phyloP scores from a whole-genome alignment of 169 alveolate genomes.

The Babesia bigemina region DNA sequence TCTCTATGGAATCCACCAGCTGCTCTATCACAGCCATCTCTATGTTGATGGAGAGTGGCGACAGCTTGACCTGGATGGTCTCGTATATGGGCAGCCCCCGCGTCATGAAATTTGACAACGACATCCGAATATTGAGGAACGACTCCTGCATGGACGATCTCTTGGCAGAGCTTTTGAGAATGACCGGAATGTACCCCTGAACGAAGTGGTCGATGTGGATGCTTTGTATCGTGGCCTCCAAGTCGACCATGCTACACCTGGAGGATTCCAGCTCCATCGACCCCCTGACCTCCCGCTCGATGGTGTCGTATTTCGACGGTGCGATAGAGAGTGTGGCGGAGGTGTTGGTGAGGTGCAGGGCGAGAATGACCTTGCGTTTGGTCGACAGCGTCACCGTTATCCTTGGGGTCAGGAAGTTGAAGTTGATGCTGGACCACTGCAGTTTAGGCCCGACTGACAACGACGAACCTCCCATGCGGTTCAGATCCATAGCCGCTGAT shows the following conservation, averaged over 20 bases:
- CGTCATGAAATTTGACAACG: conserved; percentile 35
- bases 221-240: conserved; percentile 64
- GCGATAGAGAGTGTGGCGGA: conserved; percentile 52
- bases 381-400: conserved; percentile 73
- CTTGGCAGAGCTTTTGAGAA: conserved; percentile 79
- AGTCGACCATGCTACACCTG: conserved; percentile 49
- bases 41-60: conserved; percentile 85
- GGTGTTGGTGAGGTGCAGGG: conserved; percentile 70
- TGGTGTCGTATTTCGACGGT: conserved; percentile 46
- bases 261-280: conserved; percentile 28
- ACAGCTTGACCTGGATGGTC: conserved; percentile 70
- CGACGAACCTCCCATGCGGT: conserved; percentile 9
- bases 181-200: conserved; percentile 88
- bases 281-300: conserved; percentile 38
- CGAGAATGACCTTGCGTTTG: conserved; percentile 73
- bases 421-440: conserved; percentile 61
- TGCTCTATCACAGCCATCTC: conserved; percentile 87
- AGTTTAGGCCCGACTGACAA: conserved; percentile 14
- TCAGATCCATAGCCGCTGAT: conserved; percentile 34
- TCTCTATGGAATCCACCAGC: conserved; percentile 79
- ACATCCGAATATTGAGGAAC: conserved; percentile 53
- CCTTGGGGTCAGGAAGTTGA: conserved; percentile 71
- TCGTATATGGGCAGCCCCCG: conserved; percentile 78
- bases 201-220: conserved; percentile 87
- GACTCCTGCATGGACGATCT: conserved; percentile 72